These are phyloP conservation scores for Annulohypoxylon truncatum DNA, from an alignment of 2,329 filamentous ascomycete genomes.

Conservation along the genomic window DNA sequence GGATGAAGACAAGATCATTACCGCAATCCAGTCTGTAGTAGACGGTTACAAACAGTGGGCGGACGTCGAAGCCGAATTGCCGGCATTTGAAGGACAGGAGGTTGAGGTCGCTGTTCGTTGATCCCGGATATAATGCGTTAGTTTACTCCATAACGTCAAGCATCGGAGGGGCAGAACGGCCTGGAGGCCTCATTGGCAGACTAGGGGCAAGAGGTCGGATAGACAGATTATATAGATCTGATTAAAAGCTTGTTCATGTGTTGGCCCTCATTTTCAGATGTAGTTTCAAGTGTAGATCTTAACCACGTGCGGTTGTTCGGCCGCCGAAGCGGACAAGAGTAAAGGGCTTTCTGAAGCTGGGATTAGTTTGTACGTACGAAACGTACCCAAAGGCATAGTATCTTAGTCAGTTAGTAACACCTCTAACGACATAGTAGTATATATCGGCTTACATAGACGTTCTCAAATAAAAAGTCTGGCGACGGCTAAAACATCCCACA, in stretches of 20 bases:
- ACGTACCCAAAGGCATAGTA: not conserved
- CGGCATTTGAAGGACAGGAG: slow-evolving; percentile 85
- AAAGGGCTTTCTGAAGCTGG: not conserved
- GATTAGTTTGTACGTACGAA: not conserved
- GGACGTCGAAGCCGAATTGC: slow-evolving; percentile 81
- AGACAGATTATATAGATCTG: slow-evolving; percentile 24
- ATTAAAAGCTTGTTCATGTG: slow-evolving; percentile 15
- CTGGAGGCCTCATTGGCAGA: slow-evolving; percentile 23
- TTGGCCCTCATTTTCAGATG: slow-evolving; percentile 20
- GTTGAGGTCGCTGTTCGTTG: slow-evolving; percentile 53
- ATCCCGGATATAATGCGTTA: slow-evolving; percentile 8
- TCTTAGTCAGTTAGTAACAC: not conserved
- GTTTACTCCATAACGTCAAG: slow-evolving; percentile 12
- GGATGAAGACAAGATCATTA: slow-evolving; percentile 80
- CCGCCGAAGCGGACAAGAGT: not conserved
- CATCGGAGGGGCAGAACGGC: slow-evolving; percentile 3
- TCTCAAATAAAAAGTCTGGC: not conserved
- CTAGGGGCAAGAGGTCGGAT: slow-evolving; percentile 6
- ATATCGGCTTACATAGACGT: not conserved
- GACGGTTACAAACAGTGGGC: slow-evolving; percentile 67
- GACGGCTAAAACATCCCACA: not conserved
- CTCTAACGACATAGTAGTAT: not conserved
- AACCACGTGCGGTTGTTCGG: slow-evolving; percentile 6
- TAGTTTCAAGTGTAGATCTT: slow-evolving; percentile 36
- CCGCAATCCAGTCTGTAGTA: slow-evolving; percentile 68